phyloP scores from a whole-genome alignment of 1,139 yeast genomes.

The Keqinozyma sinolaborantium region DNA sequence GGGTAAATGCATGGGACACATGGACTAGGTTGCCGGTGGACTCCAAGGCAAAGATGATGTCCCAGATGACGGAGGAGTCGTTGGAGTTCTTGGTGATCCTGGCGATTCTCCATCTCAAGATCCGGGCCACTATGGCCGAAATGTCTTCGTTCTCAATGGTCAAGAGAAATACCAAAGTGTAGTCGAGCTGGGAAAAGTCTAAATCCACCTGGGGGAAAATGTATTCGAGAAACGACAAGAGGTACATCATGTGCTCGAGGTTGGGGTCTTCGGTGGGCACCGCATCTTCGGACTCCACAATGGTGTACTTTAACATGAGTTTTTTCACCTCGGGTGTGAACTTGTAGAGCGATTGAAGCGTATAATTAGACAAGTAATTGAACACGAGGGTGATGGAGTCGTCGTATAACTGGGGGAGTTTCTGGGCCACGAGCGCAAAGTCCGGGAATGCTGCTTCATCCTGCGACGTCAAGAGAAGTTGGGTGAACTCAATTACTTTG shows the following conservation, averaged over 20 bases:
- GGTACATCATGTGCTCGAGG: constrained; percentile 8
- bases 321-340: constrained; percentile 18
- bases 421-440: constrained; percentile 14
- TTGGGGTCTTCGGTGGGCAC: constrained; percentile 2
- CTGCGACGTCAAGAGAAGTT: constrained; percentile 3
- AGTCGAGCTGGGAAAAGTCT: constrained; percentile 6
- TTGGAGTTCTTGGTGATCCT: constrained; percentile 20
- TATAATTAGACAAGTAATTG: constrained; percentile 10
- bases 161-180: constrained; percentile 9
- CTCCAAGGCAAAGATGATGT: constrained; percentile 34
- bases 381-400: constrained; percentile 11
- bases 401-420: constrained; percentile 17
- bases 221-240: constrained; percentile 9
- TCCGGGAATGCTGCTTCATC: constrained; percentile 9
- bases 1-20: constrained; percentile 42
- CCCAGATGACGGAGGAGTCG: constrained; percentile 38
- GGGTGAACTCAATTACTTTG: constrained; percentile 15
- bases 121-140: constrained; percentile 29
- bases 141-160: constrained; percentile 23
- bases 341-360: constrained; percentile 13
- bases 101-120: constrained; percentile 48
- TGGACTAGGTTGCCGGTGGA: constrained; percentile 24
- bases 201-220: constrained; percentile 4
- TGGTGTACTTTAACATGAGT: constrained; percentile 1
- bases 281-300: constrained; percentile 1